Percentiles rank a stretch among this genome's conserved stretches.
These are phyloP conservation scores for Catharanthus roseus DNA, from an alignment of 257 asterid species.

Conservation along the genomic window DNA sequence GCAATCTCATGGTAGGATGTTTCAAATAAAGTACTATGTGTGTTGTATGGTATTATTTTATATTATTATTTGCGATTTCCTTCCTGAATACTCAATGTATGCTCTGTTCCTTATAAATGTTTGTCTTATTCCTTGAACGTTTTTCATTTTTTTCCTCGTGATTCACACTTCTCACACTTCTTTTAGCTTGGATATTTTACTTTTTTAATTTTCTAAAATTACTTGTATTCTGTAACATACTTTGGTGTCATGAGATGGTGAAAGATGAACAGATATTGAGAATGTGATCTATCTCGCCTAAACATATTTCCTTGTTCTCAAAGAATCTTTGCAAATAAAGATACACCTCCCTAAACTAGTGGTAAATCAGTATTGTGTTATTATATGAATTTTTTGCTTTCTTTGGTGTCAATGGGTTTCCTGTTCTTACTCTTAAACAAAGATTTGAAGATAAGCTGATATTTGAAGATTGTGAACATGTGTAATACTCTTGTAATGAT, in stretches of 20 bases:
- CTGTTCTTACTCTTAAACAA: background rate
- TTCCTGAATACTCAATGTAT: background rate
- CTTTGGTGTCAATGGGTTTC: background rate
- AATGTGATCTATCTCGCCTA: background rate
- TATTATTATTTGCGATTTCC: background rate
- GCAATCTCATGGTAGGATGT: background rate
- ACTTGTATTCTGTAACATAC: background rate
- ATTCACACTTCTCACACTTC: background rate
- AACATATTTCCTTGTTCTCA: background rate
- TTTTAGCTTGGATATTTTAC: background rate
- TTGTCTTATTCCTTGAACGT: background rate
- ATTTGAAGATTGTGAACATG: background rate
- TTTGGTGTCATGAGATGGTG: background rate
- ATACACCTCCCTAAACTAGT: background rate
- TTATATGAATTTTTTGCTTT: background rate
- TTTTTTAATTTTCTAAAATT: background rate
- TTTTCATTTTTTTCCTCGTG: background rate
- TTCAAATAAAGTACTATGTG: background rate
- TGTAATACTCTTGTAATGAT: constrained; percentile 3
- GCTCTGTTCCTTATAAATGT: background rate
- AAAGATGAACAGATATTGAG: background rate
- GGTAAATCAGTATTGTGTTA: background rate
- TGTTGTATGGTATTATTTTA: background rate
- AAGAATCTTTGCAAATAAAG: background rate
- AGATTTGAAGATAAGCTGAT: constrained; percentile 1